Evolutionary conservation across 306 rosid species (phyloP).

Genomic region (Prunus kanzakura): DNA sequence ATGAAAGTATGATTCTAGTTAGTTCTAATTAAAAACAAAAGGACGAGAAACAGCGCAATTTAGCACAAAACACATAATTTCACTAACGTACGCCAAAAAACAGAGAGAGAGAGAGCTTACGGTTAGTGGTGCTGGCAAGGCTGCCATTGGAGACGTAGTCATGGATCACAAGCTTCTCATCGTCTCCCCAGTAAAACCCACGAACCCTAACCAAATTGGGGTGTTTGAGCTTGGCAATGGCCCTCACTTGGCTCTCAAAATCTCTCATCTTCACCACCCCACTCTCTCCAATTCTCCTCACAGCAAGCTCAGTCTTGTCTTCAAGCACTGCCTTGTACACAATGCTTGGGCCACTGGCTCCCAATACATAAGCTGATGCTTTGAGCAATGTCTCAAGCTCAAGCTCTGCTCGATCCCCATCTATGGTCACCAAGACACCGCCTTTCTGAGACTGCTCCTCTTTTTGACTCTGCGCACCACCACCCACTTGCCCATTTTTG

Average conservation of each 20-base stretch:
- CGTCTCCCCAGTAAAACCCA: slow-evolving; percentile 75
- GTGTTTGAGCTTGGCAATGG: slow-evolving; percentile 65
- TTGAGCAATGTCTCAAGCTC: slow-evolving; percentile 73
- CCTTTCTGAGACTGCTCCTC: slow-evolving; percentile 7
- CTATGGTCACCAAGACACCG: slow-evolving; percentile 57
- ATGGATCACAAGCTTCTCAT: slow-evolving; percentile 78
- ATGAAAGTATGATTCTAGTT: background rate
- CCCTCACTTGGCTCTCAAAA: slow-evolving; percentile 64
- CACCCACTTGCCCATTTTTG: background rate
- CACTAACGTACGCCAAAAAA: background rate
- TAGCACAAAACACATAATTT: background rate
- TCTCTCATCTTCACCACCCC: slow-evolving; percentile 61
- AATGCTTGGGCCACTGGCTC: slow-evolving; percentile 60
- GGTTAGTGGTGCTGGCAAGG: slow-evolving; percentile 45
- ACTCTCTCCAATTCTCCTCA: slow-evolving; percentile 75
- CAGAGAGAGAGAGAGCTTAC: slow-evolving; percentile 40
- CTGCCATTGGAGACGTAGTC: slow-evolving; percentile 72
- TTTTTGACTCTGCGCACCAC: slow-evolving; percentile 4
- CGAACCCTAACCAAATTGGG: slow-evolving; percentile 69
- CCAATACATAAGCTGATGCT: slow-evolving; percentile 79
- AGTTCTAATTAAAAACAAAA: background rate
- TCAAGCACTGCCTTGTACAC: slow-evolving; percentile 87
- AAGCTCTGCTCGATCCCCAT: slow-evolving; percentile 57
- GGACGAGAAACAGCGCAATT: background rate
- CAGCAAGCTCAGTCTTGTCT: slow-evolving; percentile 72